phyloP scores from a whole-genome alignment of 1,139 yeast species.

The Debaryomyces nepalensis region DNA sequence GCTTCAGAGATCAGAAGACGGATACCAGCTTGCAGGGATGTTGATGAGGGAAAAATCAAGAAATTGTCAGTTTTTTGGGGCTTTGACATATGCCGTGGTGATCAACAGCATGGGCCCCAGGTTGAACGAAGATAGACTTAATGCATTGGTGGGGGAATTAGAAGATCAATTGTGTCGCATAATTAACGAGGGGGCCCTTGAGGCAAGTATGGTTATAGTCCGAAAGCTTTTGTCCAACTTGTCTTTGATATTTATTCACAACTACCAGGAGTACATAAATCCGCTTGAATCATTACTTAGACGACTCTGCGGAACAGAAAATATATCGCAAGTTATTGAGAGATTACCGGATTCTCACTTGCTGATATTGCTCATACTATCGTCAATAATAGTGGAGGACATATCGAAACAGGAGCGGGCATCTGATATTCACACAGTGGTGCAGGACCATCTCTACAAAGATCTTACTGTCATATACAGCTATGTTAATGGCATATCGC shows the following conservation, averaged over 20 bases:
- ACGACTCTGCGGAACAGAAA: conserved; percentile 2
- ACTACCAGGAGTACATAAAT: conserved; percentile 25
- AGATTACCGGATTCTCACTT: conserved; percentile 14
- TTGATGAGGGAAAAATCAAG: conserved; percentile 46
- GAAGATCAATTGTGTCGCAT: conserved; percentile 13
- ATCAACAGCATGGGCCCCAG: conserved; percentile 41
- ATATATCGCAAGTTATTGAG: neutral
- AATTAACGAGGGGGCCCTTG: conserved; percentile 13
- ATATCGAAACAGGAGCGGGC: conserved; percentile 38
- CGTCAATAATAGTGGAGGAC: conserved; percentile 63
- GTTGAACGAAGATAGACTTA: conserved; percentile 16
- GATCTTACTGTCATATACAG: conserved; percentile 14
- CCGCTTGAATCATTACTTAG: conserved; percentile 19
- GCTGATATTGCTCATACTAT: conserved; percentile 31
- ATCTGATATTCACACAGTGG: conserved; percentile 32
- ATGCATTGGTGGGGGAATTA: conserved; percentile 16
- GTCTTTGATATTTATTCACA: conserved; percentile 51
- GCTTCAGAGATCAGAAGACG: conserved; percentile 58
- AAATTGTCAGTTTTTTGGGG: conserved; percentile 72
- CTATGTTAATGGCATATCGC: conserved; percentile 14
- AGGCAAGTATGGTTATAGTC: conserved; percentile 30
- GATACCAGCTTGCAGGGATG: conserved; percentile 53
- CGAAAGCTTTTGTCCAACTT: conserved; percentile 54
- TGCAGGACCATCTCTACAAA: conserved; percentile 32
- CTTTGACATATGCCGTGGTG: conserved; percentile 66